These are phyloP conservation scores for Vicia faba DNA, from an alignment of 306 rosid species.

Conservation along the genomic window DNA sequence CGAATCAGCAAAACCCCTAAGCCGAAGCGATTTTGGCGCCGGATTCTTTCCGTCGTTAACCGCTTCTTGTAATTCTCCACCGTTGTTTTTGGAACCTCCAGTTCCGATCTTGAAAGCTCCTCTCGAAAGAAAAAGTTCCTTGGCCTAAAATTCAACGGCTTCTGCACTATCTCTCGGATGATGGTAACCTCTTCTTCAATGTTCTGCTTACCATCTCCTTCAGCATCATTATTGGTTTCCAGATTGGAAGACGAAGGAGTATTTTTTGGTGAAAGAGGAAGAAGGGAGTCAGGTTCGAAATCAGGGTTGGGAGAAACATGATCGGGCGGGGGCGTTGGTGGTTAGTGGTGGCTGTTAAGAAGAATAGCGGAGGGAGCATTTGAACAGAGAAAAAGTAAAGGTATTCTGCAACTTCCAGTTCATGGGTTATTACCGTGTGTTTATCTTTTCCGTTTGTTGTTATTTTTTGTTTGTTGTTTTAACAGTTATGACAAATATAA, in stretches of 20 bases:
- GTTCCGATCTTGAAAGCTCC: slow-evolving; percentile 44
- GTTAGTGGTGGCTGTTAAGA: slow-evolving; percentile 46
- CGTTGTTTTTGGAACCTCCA: too few species aligned
- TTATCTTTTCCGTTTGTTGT: too few species aligned
- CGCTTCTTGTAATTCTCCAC: too few species aligned
- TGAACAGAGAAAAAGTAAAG: too few species aligned
- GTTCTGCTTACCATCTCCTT: slow-evolving; percentile 37
- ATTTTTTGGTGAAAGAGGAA: slow-evolving; percentile 31
- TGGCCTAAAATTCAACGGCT: slow-evolving; percentile 78
- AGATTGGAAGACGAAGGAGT: slow-evolving; percentile 12
- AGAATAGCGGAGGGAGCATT: too few species aligned
- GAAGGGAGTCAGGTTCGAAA: slow-evolving; percentile 56
- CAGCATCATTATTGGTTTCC: slow-evolving; percentile 54
- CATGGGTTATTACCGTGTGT: too few species aligned
- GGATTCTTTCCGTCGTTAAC: too few species aligned
- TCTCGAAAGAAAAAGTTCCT: slow-evolving; percentile 52
- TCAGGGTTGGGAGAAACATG: slow-evolving; percentile 52
- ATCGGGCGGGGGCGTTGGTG: slow-evolving; percentile 64
- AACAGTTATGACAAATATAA: too few species aligned
- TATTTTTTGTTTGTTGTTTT: too few species aligned
- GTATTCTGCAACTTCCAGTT: too few species aligned
- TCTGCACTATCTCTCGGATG: slow-evolving; percentile 46
- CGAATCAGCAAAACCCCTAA: too few species aligned
- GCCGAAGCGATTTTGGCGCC: too few species aligned
- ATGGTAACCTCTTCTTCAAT: slow-evolving; percentile 42